Conservation (phyloP, 2,329 filamentous ascomycete genomes). For the Camillea tinctor region DNA sequence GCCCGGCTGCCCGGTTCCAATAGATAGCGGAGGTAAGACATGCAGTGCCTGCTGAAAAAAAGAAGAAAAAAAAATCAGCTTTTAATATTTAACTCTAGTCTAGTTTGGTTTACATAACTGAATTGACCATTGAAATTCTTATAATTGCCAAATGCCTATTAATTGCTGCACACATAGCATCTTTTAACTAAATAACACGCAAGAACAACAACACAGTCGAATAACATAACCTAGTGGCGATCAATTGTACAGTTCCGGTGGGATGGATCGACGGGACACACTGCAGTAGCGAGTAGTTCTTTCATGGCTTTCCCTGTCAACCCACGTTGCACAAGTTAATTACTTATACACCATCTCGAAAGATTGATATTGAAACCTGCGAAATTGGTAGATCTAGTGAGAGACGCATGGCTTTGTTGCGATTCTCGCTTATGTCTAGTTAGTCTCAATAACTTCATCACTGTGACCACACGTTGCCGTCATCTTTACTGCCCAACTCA, state of each 20-base stretch:
- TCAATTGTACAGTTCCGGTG: conserved; percentile 5
- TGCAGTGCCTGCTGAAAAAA: no score
- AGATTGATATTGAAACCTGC: neutral
- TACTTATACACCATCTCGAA: neutral
- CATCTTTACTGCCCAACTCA: neutral
- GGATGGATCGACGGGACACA: conserved; percentile 14
- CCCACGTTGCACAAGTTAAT: conserved; percentile 8
- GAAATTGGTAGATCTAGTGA: neutral
- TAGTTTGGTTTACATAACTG: no score
- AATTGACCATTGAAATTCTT: no score
- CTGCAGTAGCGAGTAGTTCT: conserved; percentile 11
- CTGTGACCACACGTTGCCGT: conserved; percentile 10
- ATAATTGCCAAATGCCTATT: no score
- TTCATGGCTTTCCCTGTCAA: conserved; percentile 8
- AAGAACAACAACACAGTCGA: no score
- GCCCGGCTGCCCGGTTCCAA: no score
- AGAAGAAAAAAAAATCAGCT: no score
- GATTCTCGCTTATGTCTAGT: neutral
- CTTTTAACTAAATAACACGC: no score
- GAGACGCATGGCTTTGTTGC: neutral
- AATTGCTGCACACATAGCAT: no score
- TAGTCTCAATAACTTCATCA: conserved; percentile 6
- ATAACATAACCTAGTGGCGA: no score
- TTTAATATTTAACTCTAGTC: no score
- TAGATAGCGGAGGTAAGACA: no score